phyloP scores from a whole-genome alignment of 805 yeast genomes.

The Lachancea meyersii region DNA sequence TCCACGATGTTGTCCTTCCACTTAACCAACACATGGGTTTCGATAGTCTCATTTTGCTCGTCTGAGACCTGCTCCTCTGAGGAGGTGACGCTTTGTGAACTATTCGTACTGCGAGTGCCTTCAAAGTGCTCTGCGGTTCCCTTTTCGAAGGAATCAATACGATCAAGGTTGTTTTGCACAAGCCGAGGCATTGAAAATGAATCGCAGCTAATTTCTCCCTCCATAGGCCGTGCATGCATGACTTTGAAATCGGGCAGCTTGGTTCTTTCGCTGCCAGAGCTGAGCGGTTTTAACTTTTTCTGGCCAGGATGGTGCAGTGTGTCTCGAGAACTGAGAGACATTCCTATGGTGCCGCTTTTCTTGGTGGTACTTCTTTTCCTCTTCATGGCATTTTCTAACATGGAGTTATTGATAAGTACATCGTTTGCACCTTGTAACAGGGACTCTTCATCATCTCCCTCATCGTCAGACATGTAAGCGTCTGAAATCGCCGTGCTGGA shows the following conservation, averaged over 20 bases:
- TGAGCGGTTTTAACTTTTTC: slow-evolving; percentile 16
- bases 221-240: slow-evolving; percentile 4
- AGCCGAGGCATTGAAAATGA: slow-evolving; percentile 2
- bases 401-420: slow-evolving; percentile 9
- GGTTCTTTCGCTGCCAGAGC: slow-evolving; percentile 5
- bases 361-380: slow-evolving; percentile 5
- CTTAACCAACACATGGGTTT: slow-evolving; percentile 22
- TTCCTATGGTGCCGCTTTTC: slow-evolving; percentile 1
- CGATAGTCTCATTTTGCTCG: background rate
- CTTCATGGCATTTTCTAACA: slow-evolving; percentile 11
- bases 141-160: slow-evolving; percentile 18
- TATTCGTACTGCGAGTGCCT: slow-evolving; percentile 2
- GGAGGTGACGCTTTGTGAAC: background rate
- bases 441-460: slow-evolving; percentile 7
- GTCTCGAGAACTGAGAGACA: slow-evolving; percentile 3
- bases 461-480: slow-evolving; percentile 6
- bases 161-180: slow-evolving; percentile 9
- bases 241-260: slow-evolving; percentile 14
- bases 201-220: background rate
- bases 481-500: slow-evolving; percentile 4
- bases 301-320: slow-evolving; percentile 11
- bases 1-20: slow-evolving; percentile 24
- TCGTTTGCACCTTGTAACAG: slow-evolving; percentile 7
- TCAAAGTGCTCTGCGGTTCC: slow-evolving; percentile 15
- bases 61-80: background rate